Conservation (phyloP, 345 rosid species). For the Euphorbia pulcherrima region DNA sequence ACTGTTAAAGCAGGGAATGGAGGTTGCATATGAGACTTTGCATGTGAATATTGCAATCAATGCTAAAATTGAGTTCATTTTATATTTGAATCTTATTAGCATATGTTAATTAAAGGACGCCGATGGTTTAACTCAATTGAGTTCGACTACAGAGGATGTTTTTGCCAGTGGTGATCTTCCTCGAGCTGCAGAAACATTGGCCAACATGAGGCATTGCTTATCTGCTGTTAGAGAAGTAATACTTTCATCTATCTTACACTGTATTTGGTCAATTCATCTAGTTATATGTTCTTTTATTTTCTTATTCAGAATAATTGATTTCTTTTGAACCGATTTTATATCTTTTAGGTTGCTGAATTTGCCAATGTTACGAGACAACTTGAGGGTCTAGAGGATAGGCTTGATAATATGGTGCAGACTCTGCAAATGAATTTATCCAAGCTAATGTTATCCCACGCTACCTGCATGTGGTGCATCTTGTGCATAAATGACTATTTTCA, state of each 20-base stretch:
- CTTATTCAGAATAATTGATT: not conserved
- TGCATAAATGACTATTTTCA: too few relatives aligned
- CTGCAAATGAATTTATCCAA: too few relatives aligned
- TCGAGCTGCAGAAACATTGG: slow-evolving; percentile 96
- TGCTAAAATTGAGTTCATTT: not conserved
- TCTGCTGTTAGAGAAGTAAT: slow-evolving; percentile 97
- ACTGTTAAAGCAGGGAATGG: slow-evolving; percentile 97
- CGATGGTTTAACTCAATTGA: slow-evolving; percentile 89
- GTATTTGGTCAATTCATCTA: too few relatives aligned
- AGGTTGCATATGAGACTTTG: slow-evolving; percentile 85
- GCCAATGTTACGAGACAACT: slow-evolving; percentile 94
- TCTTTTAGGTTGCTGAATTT: slow-evolving; percentile 90
- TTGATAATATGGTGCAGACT: slow-evolving; percentile 95
- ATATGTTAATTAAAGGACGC: slow-evolving; percentile 58
- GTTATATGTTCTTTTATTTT: not conserved
- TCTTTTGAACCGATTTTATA: not conserved
- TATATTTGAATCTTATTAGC: slow-evolving; percentile 2
- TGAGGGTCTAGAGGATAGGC: slow-evolving; percentile 86
- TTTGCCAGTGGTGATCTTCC: slow-evolving; percentile 98
- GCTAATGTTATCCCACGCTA: too few relatives aligned
- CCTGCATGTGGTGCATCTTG: too few relatives aligned
- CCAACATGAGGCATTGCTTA: slow-evolving; percentile 96
- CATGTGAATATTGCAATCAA: slow-evolving; percentile 42
- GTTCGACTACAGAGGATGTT: slow-evolving; percentile 95
- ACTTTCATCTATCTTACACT: not conserved